phyloP scores from a whole-genome alignment of 163 green algal species.

The Botryococcus braunii region DNA sequence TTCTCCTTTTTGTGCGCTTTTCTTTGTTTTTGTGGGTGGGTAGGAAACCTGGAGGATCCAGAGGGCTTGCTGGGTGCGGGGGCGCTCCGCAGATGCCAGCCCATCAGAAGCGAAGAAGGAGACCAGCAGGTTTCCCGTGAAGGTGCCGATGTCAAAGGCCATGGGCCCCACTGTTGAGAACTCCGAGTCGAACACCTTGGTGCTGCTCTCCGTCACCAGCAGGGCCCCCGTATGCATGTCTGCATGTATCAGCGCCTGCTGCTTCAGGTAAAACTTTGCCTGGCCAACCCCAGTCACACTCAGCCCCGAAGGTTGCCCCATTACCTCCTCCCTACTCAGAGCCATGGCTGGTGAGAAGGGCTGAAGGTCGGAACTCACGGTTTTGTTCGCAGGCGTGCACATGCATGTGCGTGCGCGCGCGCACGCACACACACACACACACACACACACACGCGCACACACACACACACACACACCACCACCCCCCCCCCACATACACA shows the following conservation, averaged over 20 bases:
- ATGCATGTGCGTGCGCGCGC: too few relatives aligned
- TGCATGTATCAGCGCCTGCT: conserved; percentile 86
- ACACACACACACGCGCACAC: too few relatives aligned
- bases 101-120: conserved; percentile 80
- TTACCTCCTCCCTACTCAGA: too few relatives aligned
- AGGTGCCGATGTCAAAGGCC: conserved; percentile 92
- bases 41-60: conserved; percentile 55
- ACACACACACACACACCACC: too few relatives aligned
- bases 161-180: conserved; percentile 95
- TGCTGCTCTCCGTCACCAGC: conserved; percentile 60
- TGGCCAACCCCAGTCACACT: conserved; percentile 28
- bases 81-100: conserved; percentile 16
- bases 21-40: too few relatives aligned
- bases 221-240: conserved; percentile 94
- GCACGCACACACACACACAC: too few relatives aligned
- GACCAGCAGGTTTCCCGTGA: conserved; percentile 88
- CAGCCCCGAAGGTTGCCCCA: neutral
- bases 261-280: conserved; percentile 54
- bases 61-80: conserved; percentile 29
- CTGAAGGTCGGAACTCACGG: too few relatives aligned
- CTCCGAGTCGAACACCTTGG: conserved; percentile 53
- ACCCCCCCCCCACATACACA: too few relatives aligned
- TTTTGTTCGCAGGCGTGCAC: too few relatives aligned
- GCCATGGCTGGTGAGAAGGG: too few relatives aligned
- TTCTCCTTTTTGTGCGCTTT: too few relatives aligned